A percentile compares a stretch with the other conserved stretches of the same genome.
Evolutionary conservation across 1,284 basidiomycete species (phyloP).

Genomic region (Pseudozyma tsukubaensis): DNA sequence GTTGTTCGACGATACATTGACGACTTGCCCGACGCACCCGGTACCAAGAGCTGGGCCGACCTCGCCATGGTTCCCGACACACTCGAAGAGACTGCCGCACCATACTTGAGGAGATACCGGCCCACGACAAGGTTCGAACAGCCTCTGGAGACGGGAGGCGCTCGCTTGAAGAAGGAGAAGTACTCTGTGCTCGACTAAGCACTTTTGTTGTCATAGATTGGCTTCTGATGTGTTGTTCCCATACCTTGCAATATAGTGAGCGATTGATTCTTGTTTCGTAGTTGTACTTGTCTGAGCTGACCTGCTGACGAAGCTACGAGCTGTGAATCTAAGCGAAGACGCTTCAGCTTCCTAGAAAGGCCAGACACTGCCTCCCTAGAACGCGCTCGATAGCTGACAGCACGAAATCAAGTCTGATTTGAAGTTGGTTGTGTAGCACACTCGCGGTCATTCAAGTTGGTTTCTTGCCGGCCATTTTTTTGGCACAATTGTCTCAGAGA

Average conservation of each 20-base stretch:
- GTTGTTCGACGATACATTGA: conserved; percentile 87
- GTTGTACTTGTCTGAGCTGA: too few species aligned
- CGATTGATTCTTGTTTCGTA: conserved; percentile 12
- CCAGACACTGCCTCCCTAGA: too few species aligned
- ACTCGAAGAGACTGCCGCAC: conserved; percentile 89
- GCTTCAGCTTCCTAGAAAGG: too few species aligned
- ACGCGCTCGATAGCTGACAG: too few species aligned
- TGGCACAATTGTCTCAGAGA: too few species aligned
- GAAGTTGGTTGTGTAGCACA: too few species aligned
- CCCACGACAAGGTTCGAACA: conserved; percentile 73
- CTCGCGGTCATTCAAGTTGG: too few species aligned
- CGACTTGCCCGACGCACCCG: conserved; percentile 72
- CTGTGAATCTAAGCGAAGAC: too few species aligned
- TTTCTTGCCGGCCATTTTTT: too few species aligned
- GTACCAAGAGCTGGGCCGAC: conserved; percentile 73
- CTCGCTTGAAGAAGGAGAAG: conserved; percentile 56
- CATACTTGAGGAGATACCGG: conserved; percentile 89
- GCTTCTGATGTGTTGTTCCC: background rate
- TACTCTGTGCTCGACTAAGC: conserved; percentile 49
- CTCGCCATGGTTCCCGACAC: conserved; percentile 78
- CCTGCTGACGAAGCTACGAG: too few species aligned
- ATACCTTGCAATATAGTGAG: conserved; percentile 1
- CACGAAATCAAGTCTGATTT: too few species aligned
- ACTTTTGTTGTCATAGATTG: background rate
- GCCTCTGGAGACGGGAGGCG: conserved; percentile 69